These are phyloP conservation scores for Pleurotus salmoneostramineus DNA, from an alignment of 768 basidiomycete genomes.

Conservation along the genomic window DNA sequence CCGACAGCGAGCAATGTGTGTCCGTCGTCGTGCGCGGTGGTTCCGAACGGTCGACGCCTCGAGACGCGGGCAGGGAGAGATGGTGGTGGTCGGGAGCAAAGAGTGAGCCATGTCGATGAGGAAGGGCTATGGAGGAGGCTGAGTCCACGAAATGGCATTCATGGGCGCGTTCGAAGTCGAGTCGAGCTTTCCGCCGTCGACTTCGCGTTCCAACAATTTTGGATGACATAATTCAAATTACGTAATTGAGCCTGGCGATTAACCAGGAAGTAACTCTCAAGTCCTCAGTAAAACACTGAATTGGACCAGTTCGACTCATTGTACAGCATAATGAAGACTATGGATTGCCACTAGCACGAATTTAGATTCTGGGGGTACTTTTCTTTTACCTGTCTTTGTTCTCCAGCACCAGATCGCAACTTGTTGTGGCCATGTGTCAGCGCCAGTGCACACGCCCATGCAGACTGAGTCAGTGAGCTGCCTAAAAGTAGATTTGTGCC, in stretches of 20 bases:
- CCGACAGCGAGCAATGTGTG: no score
- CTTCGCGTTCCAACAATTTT: not conserved
- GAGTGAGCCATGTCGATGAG: not conserved
- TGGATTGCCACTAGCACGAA: not conserved
- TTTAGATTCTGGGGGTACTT: no score
- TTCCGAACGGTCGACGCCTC: no score
- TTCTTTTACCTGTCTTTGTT: no score
- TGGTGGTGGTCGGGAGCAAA: not conserved
- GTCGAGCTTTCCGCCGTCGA: not conserved
- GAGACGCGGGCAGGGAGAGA: no score
- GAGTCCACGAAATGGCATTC: constrained; percentile 6
- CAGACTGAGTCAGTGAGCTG: no score
- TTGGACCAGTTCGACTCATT: no score
- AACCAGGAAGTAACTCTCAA: not conserved
- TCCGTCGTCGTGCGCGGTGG: no score
- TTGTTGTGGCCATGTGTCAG: no score
- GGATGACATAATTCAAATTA: not conserved
- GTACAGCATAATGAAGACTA: not conserved
- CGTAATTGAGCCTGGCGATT: not conserved
- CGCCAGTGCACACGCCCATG: no score
- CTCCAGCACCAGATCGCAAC: no score
- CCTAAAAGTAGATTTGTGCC: no score
- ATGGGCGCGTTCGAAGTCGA: not conserved
- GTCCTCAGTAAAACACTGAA: not conserved
- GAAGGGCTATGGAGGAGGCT: constrained; percentile 5